Evolutionary conservation across 257 asterid species (phyloP).

Genomic region (Buddleja alternifolia): DNA sequence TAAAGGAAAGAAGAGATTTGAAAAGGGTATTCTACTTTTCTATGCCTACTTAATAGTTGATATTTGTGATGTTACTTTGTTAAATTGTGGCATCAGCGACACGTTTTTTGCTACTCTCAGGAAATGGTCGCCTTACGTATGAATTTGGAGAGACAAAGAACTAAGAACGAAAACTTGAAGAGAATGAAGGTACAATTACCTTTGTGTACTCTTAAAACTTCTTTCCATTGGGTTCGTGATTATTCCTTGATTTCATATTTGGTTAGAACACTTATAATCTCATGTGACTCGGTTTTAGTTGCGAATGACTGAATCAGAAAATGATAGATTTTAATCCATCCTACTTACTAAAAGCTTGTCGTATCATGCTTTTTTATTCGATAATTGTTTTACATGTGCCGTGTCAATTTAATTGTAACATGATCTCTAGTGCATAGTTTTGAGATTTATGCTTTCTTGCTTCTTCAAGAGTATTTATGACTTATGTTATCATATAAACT

Average conservation of each 20-base stretch:
- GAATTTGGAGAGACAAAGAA: conserved; percentile 55
- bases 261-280: background rate
- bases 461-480: no score
- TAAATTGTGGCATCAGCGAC: background rate
- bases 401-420: no score
- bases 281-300: no score
- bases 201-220: background rate
- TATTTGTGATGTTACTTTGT: background rate
- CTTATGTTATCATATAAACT: no score
- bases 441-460: no score
- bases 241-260: background rate
- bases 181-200: conserved; percentile 59
- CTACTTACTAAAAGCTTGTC: no score
- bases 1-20: conserved; percentile 63
- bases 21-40: conserved; percentile 47
- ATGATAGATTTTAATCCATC: no score
- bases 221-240: background rate
- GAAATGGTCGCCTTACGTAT: conserved; percentile 48
- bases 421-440: no score
- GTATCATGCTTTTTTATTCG: no score
- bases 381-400: no score
- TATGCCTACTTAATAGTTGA: background rate
- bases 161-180: conserved; percentile 56
- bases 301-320: no score
- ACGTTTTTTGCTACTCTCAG: conserved; percentile 37